Conservation (phyloP, 2,329 filamentous ascomycete genomes). For the Cryphonectria naterciae region DNA sequence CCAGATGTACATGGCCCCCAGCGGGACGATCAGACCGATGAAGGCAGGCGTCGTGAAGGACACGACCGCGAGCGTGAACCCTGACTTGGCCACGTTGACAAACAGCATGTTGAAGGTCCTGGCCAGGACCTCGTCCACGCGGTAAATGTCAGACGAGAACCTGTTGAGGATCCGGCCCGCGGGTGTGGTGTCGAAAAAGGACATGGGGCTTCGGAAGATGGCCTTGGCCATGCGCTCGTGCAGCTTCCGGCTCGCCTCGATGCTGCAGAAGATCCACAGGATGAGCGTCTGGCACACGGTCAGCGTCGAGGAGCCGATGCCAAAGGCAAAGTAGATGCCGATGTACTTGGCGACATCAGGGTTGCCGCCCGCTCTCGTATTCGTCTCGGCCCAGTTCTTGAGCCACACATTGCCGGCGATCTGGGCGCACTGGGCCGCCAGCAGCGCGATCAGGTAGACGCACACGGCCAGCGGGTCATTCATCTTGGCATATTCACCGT, state of each 20-base stretch:
- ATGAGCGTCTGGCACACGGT: constrained; percentile 93
- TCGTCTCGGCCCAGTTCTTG: constrained; percentile 87
- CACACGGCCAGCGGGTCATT: constrained; percentile 85
- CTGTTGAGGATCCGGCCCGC: constrained; percentile 95
- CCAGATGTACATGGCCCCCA: constrained; percentile 81
- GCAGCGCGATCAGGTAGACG: constrained; percentile 76
- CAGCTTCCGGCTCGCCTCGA: constrained; percentile 95
- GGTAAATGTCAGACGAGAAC: constrained; percentile 87
- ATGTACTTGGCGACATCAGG: constrained; percentile 85
- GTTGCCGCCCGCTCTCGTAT: constrained; percentile 70
- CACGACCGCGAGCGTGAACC: constrained; percentile 87
- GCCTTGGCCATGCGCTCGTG: constrained; percentile 97
- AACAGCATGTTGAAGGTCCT: constrained; percentile 98
- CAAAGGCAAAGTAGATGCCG: constrained; percentile 93
- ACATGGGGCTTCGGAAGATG: constrained; percentile 98
- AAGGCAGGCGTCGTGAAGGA: constrained; percentile 81
- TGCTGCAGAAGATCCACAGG: constrained; percentile 99
- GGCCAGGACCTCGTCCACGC: constrained; percentile 89
- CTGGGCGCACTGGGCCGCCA: constrained; percentile 80
- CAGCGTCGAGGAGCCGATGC: constrained; percentile 80
- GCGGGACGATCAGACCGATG: constrained; percentile 76
- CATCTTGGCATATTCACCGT: constrained; percentile 90
- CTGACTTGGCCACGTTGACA: constrained; percentile 72
- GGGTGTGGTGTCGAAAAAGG: constrained; percentile 96
- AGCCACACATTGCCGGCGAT: constrained; percentile 91